Evolutionary conservation across 495 filamentous ascomycete species (phyloP), one percentile per base, ranked within the genome.

Genomic region (Xylaria curta): DNA sequence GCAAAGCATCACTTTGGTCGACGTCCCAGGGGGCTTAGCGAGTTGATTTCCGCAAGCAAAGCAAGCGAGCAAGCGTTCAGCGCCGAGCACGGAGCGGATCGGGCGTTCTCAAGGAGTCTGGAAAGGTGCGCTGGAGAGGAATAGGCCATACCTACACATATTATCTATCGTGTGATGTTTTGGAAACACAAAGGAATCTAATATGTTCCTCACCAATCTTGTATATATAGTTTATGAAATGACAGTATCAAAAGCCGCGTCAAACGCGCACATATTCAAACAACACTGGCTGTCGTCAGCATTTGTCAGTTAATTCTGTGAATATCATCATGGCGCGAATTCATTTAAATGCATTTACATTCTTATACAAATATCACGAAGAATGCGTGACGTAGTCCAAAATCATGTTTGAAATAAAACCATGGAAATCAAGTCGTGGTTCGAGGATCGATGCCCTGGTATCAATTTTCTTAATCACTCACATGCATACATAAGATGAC

Each of bases 171-270:
- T 68, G 47, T 66, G 24, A 31, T 66, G 64, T 66, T 66, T 40
- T 66, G 33, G 64, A 66, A 24, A 66, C 9, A 19, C 7, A 13
- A 13, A 12, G 49, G 31, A 26, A 24, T 33, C 21, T 68, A 21
- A 40, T 38, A 28, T 13, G 24, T 47, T 47, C 66, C 53, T 46
- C 17, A 13, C 47, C 26, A 3, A 24, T 68, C 66, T 59, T 78
- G 76, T 78, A 78, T 59, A 78, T 78, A 78, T 74, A 74, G 72
- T 73, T 59, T 24, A 73, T 47, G 64, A 73, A 31, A 71, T 59
- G 56, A 56, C 58, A 72, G 74, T 74, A 60, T 21, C 60, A 66
- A 33, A 72, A 26, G 46, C 33, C 53, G 70, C 66, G 66, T 54
- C 13, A 21, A 38, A 17, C 46, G 69, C 72, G 61, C 66, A 36